Base-by-base conservation (phyloP, 768 basidiomycete species). In the Mrakia blollopis region DNA sequence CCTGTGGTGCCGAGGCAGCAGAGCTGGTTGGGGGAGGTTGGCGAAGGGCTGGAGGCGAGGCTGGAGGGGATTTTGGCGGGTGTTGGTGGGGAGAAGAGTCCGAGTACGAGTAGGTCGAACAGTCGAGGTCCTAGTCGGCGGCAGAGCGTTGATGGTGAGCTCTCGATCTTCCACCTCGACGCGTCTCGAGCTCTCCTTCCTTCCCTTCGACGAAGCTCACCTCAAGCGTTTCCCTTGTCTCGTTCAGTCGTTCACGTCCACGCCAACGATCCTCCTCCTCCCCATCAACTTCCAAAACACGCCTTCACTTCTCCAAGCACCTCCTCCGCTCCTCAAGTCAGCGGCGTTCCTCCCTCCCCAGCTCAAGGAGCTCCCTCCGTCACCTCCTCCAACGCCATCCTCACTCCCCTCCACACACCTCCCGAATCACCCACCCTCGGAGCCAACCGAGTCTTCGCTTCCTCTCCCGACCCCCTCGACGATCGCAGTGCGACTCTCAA, bases 51-150 rank as follows among this genome's bases (percentile, higher is more conserved):
- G 25, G 72, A 67, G 32, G 65, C 63, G 25, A 65, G 65, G 72
- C 28, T 77, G 35, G 54, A 76, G 44, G 78, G 57, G 47, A 50
- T 50, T 28, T 30, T 77, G 50, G 28, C 37, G 30, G 37, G 52
- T 69, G 37, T 41, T 39, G 65, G 35, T 0, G 65, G 65, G 35
- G 39, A 41, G 35, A 37, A 37, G 71, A 57, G 73, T 65, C 71
- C 72, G 2, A 72, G 74, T 3, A 23, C 35, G 1, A 81, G 80
- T 71, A 62, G 80, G 32, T 77, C 80, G 10, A 68, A 37, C 10
- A 80, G 79, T 73, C 52, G 83, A 63, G 71, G 81, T n/a, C 76
- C 79, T 21, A 82, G 81, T 75, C 50, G 76, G 35, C 62, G 72
- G 72, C 47, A 78, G 80, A 77, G 80, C 73, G 25, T 78, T 74